Evolutionary conservation across 1,139 yeast genomes (phyloP).

Genomic region (Candida sojae): DNA sequence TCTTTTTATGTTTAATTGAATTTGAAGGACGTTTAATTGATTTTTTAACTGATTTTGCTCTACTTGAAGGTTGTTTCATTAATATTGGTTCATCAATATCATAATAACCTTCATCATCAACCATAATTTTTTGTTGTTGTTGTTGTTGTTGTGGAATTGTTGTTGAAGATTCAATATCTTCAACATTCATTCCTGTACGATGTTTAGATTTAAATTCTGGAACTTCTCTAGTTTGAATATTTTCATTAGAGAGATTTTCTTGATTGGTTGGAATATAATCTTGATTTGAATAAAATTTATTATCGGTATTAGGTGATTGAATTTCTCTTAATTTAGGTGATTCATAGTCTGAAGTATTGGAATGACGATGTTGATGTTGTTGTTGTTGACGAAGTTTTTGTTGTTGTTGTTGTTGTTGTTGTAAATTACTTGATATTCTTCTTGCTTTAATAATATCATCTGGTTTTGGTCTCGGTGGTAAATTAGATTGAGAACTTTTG

Average conservation of each 20-base stretch:
- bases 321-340: background rate
- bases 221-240: background rate
- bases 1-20: conserved; percentile 19
- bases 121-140: conserved; percentile 1
- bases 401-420: conserved; percentile 7
- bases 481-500: conserved; percentile 4
- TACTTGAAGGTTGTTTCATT: conserved; percentile 26
- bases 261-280: background rate
- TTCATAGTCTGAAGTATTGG: background rate
- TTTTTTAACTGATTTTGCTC: conserved; percentile 39
- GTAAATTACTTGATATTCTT: conserved; percentile 23
- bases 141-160: background rate
- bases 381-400: background rate
- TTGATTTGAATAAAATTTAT: background rate
- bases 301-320: background rate
- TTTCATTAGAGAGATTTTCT: background rate
- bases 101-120: conserved; percentile 35
- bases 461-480: conserved; percentile 43
- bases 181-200: background rate
- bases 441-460: conserved; percentile 35
- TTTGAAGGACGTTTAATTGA: conserved; percentile 23
- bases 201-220: background rate
- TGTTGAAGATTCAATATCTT: background rate
- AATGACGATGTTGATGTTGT: background rate
- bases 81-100: conserved; percentile 41